Conservation (phyloP, 192 early-diverging fungal genomes). For the Spizellomyces sp. region DNA sequence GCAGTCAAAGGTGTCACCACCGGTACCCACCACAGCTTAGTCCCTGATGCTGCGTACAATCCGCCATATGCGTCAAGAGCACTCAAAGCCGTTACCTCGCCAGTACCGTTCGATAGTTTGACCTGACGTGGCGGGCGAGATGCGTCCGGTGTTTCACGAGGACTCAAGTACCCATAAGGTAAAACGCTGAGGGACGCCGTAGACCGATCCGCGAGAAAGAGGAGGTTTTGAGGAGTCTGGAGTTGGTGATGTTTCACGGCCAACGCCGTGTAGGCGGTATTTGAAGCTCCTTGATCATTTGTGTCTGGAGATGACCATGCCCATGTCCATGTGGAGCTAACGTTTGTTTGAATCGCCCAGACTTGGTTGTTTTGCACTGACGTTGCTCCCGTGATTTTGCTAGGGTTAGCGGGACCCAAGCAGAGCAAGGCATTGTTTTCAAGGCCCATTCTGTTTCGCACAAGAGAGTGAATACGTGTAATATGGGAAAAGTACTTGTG, state of each 20-base stretch:
- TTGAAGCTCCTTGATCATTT: background rate
- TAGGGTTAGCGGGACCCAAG: background rate
- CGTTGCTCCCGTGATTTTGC: conserved; percentile 12
- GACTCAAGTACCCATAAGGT: conserved; percentile 19
- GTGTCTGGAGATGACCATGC: conserved; percentile 5
- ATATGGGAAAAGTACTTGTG: background rate
- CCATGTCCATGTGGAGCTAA: conserved; percentile 9
- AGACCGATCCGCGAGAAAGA: conserved; percentile 14
- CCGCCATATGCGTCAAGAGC: conserved; percentile 21
- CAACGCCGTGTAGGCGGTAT: conserved; percentile 15
- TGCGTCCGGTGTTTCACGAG: conserved; percentile 15
- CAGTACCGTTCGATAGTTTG: conserved; percentile 9
- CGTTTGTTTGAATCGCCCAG: conserved; percentile 14
- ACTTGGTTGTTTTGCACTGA: conserved; percentile 12
- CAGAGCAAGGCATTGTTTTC: conserved; percentile 21
- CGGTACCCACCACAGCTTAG: conserved; percentile 23
- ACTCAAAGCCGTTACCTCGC: conserved; percentile 1
- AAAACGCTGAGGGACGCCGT: conserved; percentile 8
- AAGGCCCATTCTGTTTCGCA: conserved; percentile 13
- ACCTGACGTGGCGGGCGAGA: conserved; percentile 5
- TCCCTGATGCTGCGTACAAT: conserved; percentile 8
- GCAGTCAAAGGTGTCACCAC: conserved; percentile 24
- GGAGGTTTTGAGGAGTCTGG: conserved; percentile 21
- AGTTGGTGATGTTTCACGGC: conserved; percentile 24
- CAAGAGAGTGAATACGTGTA: background rate